Conservation (phyloP, 164 flowering plant species). For the Chimonanthus praecox region DNA sequence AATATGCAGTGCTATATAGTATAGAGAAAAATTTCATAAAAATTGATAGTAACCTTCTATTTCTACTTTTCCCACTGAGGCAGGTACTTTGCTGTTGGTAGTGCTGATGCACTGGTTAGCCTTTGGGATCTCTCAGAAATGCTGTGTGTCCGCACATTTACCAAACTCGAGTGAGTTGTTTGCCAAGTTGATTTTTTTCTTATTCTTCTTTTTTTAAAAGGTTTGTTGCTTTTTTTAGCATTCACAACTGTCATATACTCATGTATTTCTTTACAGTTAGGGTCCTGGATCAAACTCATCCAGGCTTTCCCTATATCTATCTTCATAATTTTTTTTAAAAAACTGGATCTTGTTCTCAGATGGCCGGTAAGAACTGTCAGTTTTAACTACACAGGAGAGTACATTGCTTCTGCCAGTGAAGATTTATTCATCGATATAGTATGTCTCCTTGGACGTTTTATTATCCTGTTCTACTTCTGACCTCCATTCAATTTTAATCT, state of each 20-base stretch:
- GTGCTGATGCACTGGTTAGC: slow-evolving; percentile 98
- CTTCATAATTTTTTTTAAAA: too few relatives aligned
- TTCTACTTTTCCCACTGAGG: slow-evolving; percentile 1
- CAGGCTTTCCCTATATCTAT: not conserved
- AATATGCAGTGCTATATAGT: not conserved
- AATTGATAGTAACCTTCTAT: not conserved
- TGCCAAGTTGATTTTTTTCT: not conserved
- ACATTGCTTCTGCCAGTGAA: slow-evolving; percentile 97
- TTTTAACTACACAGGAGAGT: slow-evolving; percentile 89
- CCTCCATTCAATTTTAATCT: not conserved
- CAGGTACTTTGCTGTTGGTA: slow-evolving; percentile 99
- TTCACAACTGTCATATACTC: not conserved
- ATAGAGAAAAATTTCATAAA: too few relatives aligned
- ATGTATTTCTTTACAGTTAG: not conserved
- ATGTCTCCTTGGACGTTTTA: slow-evolving; percentile 17
- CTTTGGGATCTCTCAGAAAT: slow-evolving; percentile 96
- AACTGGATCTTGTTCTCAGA: slow-evolving; percentile 28
- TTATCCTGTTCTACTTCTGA: not conserved
- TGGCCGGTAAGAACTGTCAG: slow-evolving; percentile 98
- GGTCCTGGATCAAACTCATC: not conserved
- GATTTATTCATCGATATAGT: slow-evolving; percentile 93
- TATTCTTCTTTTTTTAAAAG: too few relatives aligned
- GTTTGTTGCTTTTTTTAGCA: not conserved
- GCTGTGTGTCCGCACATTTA: slow-evolving; percentile 93
- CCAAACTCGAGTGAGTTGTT: slow-evolving; percentile 86